Base-by-base conservation (phyloP, 2,329 filamentous ascomycete species). In the Sporothrix brunneoviolacea region DNA sequence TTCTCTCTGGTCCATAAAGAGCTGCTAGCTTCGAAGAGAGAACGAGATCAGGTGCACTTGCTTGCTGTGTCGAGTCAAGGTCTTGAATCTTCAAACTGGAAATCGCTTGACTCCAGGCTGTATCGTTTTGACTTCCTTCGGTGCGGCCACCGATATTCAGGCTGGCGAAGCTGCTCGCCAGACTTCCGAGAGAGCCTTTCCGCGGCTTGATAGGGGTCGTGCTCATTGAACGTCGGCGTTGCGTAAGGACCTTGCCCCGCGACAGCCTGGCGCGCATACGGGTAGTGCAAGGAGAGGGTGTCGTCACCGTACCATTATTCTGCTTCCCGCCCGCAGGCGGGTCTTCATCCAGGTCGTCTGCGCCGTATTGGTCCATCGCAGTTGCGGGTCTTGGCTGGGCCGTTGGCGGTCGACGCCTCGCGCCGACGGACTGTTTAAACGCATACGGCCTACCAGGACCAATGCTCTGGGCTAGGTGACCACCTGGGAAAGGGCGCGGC, bases 401-500 rank as follows among this genome's bases (percentile, higher is more conserved):
- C 30, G 66, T 68, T 15, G 67, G 66, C 53, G 27, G 19, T 4
- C 65, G 63, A 21, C 66, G 65, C 58, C 75, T 68, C 51, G 70
- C 62, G 60, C 73, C 75, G 48, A 72, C 68, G 38, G 74, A 66
- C 54, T 75, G 74, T 55, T 61, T 67, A 41, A 66, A 70, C 21
- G 69, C 67, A 57, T 78, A 68, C 32, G 79, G 70, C 7, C 80
- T 75, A 16, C 71, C 73, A 12, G 75, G 71, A 1, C 82, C 80
- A 24, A 81, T 64, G 59, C 78, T 84, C 54, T 73, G 77, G 13
- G 77, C 72, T 55, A 82, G 81, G 54, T 70, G 72, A 55, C 68
- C 73, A 48, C 69, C 12, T 68, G 43, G 69, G 21, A 36, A 27
- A n/a, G 36, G 21, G 8, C 52, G 45, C 13, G 48, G n/a, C 22